These are phyloP conservation scores for Alternaria brassicae DNA, from an alignment of 2,329 filamentous ascomycete genomes.

Conservation along the genomic window DNA sequence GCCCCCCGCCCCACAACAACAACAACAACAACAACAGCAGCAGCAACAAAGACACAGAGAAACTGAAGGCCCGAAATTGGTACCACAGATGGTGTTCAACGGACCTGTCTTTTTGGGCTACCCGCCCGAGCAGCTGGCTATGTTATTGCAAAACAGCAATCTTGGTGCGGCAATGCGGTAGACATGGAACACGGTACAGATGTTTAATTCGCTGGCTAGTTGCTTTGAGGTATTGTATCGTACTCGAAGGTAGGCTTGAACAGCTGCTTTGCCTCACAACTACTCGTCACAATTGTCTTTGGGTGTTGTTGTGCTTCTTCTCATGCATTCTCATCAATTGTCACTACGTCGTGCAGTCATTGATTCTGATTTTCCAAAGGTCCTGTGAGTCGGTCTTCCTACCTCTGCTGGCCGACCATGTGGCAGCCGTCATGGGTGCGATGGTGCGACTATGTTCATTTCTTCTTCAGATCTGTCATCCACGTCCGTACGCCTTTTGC, in stretches of 20 bases:
- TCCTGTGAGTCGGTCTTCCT: neutral
- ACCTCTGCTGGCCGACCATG: neutral
- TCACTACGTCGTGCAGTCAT: slow-evolving; percentile 3
- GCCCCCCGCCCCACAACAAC: slow-evolving; percentile 10
- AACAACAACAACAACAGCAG: neutral
- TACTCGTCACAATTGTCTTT: slow-evolving; percentile 6
- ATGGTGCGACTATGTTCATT: slow-evolving; percentile 28
- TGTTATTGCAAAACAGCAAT: slow-evolving; percentile 47
- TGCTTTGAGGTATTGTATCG: slow-evolving; percentile 34
- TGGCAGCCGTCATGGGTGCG: neutral
- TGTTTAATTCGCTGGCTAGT: slow-evolving; percentile 18
- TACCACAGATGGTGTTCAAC: slow-evolving; percentile 82
- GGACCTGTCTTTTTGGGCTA: slow-evolving; percentile 96
- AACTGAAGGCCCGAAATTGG: slow-evolving; percentile 26
- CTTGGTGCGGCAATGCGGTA: slow-evolving; percentile 41
- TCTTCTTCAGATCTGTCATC: slow-evolving; percentile 53
- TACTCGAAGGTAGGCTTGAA: slow-evolving; percentile 35
- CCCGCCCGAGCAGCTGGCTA: slow-evolving; percentile 47
- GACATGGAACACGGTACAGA: slow-evolving; percentile 8
- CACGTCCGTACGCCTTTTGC: slow-evolving; percentile 56
- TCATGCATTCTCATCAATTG: neutral
- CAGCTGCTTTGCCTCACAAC: slow-evolving; percentile 21
- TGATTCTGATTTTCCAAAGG: neutral
- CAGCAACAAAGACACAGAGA: slow-evolving; percentile 18
- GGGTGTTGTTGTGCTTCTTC: neutral